Conservation (phyloP, 2,329 filamentous ascomycete species). For the Camillea tinctor region DNA sequence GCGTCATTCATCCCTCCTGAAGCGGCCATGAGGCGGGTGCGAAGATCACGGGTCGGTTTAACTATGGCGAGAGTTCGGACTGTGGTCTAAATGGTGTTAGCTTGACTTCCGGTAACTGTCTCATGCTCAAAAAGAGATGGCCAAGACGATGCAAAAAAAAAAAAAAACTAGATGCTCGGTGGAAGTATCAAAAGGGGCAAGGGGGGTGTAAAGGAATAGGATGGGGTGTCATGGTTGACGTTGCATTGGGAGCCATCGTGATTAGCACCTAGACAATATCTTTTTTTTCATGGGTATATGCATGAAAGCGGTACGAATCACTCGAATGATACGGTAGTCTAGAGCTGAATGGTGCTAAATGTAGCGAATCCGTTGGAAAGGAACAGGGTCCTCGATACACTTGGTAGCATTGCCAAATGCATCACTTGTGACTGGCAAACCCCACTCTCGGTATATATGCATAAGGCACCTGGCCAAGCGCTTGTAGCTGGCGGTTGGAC, state of each 20-base stretch:
- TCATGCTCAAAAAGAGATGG: background rate
- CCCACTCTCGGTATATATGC: background rate
- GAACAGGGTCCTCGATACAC: background rate
- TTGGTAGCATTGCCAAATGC: background rate
- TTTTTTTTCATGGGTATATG: background rate
- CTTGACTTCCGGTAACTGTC: background rate
- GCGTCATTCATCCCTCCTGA: constrained; percentile 70
- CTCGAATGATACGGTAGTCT: background rate
- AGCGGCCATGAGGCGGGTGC: constrained; percentile 73
- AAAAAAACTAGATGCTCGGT: background rate
- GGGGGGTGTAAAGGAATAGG: background rate
- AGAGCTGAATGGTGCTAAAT: background rate
- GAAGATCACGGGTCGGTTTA: constrained; percentile 79
- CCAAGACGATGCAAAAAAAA: background rate
- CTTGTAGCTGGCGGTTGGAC: background rate
- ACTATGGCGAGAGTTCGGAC: constrained; percentile 66
- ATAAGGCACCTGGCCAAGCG: background rate
- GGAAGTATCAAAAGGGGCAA: background rate
- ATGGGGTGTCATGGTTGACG: background rate
- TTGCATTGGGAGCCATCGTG: background rate
- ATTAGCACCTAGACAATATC: background rate
- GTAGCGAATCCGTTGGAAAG: background rate
- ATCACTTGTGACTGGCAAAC: background rate
- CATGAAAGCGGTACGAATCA: background rate
- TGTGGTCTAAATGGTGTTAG: constrained; percentile 51